These are phyloP conservation scores for Lactarius sp. DNA, from an alignment of 768 basidiomycete species.

Conservation along the genomic window DNA sequence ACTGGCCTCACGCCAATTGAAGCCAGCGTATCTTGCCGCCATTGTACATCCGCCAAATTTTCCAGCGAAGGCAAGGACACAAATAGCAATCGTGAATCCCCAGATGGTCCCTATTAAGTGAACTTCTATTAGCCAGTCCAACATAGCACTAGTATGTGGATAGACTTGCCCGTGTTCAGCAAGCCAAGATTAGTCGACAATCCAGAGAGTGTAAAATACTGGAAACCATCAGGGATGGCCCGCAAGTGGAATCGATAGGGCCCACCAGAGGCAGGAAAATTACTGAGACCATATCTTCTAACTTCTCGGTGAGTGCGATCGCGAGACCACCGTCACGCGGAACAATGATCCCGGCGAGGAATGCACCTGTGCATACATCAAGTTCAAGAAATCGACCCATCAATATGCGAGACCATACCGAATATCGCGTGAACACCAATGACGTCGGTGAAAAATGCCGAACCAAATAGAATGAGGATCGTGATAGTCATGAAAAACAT, in stretches of 20 bases:
- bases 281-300: conserved; percentile 93
- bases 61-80: conserved; percentile 69
- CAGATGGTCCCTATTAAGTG: conserved; percentile 61
- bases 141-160: too few species aligned
- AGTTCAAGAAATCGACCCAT: neutral
- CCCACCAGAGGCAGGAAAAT: conserved; percentile 82
- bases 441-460: conserved; percentile 89
- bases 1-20: conserved; percentile 72
- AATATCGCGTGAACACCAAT: conserved; percentile 93
- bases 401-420: conserved; percentile 39
- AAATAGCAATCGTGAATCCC: conserved; percentile 83
- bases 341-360: conserved; percentile 74
- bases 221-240: conserved; percentile 1
- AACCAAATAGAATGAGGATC: conserved; percentile 75
- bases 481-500: conserved; percentile 86
- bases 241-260: conserved; percentile 1
- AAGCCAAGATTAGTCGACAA: conserved; percentile 85
- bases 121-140: neutral
- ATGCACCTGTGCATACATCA: conserved; percentile 50
- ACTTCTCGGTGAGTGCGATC: conserved; percentile 84
- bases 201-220: conserved; percentile 94
- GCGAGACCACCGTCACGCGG: conserved; percentile 86
- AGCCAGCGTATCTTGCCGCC: conserved; percentile 63
- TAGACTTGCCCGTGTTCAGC: conserved; percentile 58
- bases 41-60: conserved; percentile 86